Percentiles rank a stretch among this genome's conserved stretches.
Conservation (phyloP, 2,329 filamentous ascomycete species). For the Fusarium sp. region DNA sequence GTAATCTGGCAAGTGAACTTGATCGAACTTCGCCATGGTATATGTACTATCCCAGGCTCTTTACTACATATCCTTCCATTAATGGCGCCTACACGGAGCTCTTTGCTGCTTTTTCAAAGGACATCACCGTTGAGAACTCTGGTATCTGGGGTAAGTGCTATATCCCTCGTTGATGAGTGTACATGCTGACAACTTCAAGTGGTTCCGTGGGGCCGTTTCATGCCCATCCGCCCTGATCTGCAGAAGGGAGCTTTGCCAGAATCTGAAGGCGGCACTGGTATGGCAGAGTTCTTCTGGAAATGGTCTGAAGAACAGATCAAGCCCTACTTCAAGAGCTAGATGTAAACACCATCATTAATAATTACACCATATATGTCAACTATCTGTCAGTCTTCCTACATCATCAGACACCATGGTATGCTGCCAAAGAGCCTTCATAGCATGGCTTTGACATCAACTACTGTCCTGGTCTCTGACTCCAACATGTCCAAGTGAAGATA, state of each 20-base stretch:
- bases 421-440: too few species aligned
- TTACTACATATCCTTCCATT: constrained; percentile 42
- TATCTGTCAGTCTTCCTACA: neutral
- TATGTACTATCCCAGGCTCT: constrained; percentile 32
- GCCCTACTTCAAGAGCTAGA: constrained; percentile 27
- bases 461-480: constrained; percentile 8
- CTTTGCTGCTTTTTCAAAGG: constrained; percentile 57
- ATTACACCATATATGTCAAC: neutral
- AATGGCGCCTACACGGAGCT: constrained; percentile 62
- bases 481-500: constrained; percentile 46
- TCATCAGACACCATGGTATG: neutral
- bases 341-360: neutral
- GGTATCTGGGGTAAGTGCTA: constrained; percentile 47
- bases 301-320: constrained; percentile 56
- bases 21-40: constrained; percentile 42
- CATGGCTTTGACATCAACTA: neutral
- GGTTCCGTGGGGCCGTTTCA: constrained; percentile 52
- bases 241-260: constrained; percentile 46
- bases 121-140: constrained; percentile 54
- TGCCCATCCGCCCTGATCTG: constrained; percentile 50
- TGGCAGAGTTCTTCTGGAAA: constrained; percentile 53
- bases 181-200: constrained; percentile 37
- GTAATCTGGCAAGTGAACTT: constrained; percentile 40
- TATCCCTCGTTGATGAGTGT: neutral
- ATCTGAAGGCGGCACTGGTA: constrained; percentile 53